phyloP scores from a whole-genome alignment of 1,284 basidiomycete genomes.

The Schizophyllum commune region DNA sequence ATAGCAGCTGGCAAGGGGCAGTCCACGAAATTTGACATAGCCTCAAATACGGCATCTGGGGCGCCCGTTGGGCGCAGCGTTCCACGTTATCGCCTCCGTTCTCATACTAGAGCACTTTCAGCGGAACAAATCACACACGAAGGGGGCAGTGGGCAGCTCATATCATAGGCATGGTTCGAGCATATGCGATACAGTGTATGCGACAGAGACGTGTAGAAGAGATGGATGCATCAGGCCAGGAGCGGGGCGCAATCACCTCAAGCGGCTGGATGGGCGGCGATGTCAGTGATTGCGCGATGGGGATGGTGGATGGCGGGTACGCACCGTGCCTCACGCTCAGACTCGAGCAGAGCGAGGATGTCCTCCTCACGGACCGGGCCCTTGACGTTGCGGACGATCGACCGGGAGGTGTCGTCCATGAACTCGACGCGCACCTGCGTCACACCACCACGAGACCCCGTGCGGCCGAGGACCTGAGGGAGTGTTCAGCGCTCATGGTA shows the following conservation, averaged over 20 bases:
- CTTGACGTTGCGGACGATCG: conserved; percentile 99
- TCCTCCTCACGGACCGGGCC: conserved; percentile 96
- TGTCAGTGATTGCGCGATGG: conserved; percentile 10
- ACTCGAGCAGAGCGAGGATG: conserved; percentile 96
- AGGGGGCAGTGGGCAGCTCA: not conserved
- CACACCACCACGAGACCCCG: conserved; percentile 98
- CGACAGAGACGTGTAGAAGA: not conserved
- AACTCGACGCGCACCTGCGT: conserved; percentile 99
- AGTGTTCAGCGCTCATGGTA: not conserved
- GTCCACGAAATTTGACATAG: not conserved
- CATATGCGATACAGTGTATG: not conserved
- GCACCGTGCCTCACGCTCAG: conserved; percentile 98
- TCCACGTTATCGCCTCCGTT: not conserved
- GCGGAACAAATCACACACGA: conserved; percentile 5
- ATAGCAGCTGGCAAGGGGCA: not conserved
- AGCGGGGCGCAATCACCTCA: not conserved
- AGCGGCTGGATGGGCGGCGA: conserved; percentile 21
- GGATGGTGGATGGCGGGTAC: conserved; percentile 27
- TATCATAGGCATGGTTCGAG: not conserved
- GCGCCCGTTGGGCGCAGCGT: not conserved
- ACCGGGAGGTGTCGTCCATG: conserved; percentile 94
- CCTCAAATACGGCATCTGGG: conserved; percentile 2
- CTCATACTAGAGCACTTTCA: conserved; percentile 20
- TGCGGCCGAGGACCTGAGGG: conserved; percentile 89
- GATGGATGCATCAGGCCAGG: not conserved